A percentile compares a stretch with the other conserved stretches of the same genome.
phyloP scores from a whole-genome alignment of 768 basidiomycete genomes.

The Fistulinella prunicolor region DNA sequence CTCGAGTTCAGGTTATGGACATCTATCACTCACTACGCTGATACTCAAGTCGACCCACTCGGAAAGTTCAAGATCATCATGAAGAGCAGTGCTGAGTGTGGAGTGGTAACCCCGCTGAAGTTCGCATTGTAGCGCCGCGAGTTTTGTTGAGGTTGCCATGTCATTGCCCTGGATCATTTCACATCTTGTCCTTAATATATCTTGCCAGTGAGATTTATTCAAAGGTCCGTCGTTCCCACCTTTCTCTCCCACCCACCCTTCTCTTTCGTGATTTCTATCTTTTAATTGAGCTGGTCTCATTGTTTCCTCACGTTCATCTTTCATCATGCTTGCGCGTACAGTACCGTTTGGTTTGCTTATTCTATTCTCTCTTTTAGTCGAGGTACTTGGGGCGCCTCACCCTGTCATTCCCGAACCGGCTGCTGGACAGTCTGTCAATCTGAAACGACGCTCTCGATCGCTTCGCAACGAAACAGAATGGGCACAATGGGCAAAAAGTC shows the following conservation, averaged over 20 bases:
- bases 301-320: not conserved
- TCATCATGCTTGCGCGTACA: constrained; percentile 8
- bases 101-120: no score
- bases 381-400: constrained; percentile 13
- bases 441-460: constrained; percentile 14
- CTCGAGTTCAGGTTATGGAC: no score
- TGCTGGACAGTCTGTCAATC: constrained; percentile 23
- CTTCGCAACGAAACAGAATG: constrained; percentile 19
- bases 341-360: constrained; percentile 9
- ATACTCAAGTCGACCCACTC: no score
- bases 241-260: constrained; percentile 2
- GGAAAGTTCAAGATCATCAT: no score
- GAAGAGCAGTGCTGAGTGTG: no score
- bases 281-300: constrained; percentile 8
- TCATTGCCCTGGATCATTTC: not conserved
- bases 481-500: constrained; percentile 42
- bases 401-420: not conserved
- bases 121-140: not conserved
- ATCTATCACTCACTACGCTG: no score
- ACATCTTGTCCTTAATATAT: no score
- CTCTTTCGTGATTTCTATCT: constrained; percentile 7
- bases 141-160: no score
- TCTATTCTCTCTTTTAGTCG: constrained; percentile 10
- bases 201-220: no score
- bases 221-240: constrained; percentile 3